These are phyloP conservation scores for Oidiodendron maius DNA, from an alignment of 495 filamentous ascomycete species.

Conservation along the genomic window DNA sequence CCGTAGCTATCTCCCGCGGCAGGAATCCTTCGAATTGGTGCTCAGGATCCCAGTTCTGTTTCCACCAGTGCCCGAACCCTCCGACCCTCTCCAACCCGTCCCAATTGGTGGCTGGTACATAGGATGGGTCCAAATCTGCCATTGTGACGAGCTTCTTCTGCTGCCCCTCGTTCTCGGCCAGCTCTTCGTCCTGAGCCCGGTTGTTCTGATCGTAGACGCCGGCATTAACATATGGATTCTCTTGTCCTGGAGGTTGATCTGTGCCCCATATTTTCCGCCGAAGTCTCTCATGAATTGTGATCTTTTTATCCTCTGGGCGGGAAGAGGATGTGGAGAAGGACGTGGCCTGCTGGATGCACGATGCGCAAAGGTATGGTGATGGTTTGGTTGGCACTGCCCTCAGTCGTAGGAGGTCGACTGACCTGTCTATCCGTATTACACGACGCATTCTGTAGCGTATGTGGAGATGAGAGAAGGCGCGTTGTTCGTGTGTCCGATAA, in stretches of 20 bases:
- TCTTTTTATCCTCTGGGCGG: slow-evolving; percentile 29
- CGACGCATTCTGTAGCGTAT: slow-evolving; percentile 19
- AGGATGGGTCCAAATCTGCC: slow-evolving; percentile 22
- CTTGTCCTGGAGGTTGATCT: slow-evolving; percentile 44
- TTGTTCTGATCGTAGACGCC: slow-evolving; percentile 28
- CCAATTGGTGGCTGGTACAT: slow-evolving; percentile 51
- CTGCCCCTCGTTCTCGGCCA: slow-evolving; percentile 16
- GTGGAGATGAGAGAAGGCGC: neutral
- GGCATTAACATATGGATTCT: slow-evolving; percentile 45
- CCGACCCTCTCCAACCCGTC: slow-evolving; percentile 54
- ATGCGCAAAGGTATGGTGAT: slow-evolving; percentile 21
- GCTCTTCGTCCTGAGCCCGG: slow-evolving; percentile 9
- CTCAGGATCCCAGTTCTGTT: slow-evolving; percentile 35
- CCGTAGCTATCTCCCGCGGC: slow-evolving; percentile 29
- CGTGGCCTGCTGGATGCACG: slow-evolving; percentile 25
- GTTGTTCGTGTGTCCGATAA: neutral
- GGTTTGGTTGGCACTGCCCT: neutral
- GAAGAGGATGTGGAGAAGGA: slow-evolving; percentile 36
- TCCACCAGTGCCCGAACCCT: slow-evolving; percentile 44
- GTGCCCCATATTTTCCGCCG: slow-evolving; percentile 51
- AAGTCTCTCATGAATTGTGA: slow-evolving; percentile 41
- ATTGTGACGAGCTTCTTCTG: neutral
- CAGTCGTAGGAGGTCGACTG: slow-evolving; percentile 18
- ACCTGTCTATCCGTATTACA: slow-evolving; percentile 18
- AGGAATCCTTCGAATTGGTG: slow-evolving; percentile 33